A percentile compares a stretch with the other conserved stretches of the same genome.
These are phyloP conservation scores for Euclidium syriacum DNA, from an alignment of 345 rosid genomes.

Conservation along the genomic window DNA sequence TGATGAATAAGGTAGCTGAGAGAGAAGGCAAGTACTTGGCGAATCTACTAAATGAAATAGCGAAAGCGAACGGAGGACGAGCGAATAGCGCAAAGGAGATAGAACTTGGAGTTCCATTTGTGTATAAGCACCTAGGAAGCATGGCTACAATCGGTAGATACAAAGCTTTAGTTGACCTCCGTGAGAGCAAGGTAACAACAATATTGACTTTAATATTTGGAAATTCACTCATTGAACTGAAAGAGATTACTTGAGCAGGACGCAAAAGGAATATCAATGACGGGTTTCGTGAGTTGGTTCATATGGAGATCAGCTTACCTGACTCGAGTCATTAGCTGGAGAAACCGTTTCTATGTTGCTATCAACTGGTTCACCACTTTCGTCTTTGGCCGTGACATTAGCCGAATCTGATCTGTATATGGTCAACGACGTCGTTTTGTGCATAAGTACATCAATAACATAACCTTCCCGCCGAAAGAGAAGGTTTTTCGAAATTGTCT, in stretches of 20 bases:
- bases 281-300: conserved; percentile 84
- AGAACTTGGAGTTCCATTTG: conserved; percentile 65
- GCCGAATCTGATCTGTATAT: conserved; percentile 39
- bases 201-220: not conserved
- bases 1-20: conserved; percentile 68
- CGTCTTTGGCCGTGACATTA: conserved; percentile 85
- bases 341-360: conserved; percentile 84
- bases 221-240: not conserved
- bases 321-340: conserved; percentile 92
- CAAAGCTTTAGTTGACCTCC: conserved; percentile 91
- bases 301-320: conserved; percentile 94
- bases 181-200: conserved; percentile 80
- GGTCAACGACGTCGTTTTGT: not conserved
- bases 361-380: conserved; percentile 88
- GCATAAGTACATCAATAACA: not conserved
- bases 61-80: conserved; percentile 70
- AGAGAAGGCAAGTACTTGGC: conserved; percentile 87
- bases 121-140: conserved; percentile 90
- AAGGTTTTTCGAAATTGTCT: not conserved
- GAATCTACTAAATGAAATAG: conserved; percentile 49
- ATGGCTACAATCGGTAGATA: conserved; percentile 92
- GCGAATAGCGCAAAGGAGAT: conserved; percentile 55
- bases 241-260: conserved; percentile 40
- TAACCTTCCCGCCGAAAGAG: not conserved
- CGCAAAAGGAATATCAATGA: conserved; percentile 64